These are phyloP conservation scores for Pleomassaria siparia DNA, from an alignment of 2,329 filamentous ascomycete genomes.

Conservation along the genomic window DNA sequence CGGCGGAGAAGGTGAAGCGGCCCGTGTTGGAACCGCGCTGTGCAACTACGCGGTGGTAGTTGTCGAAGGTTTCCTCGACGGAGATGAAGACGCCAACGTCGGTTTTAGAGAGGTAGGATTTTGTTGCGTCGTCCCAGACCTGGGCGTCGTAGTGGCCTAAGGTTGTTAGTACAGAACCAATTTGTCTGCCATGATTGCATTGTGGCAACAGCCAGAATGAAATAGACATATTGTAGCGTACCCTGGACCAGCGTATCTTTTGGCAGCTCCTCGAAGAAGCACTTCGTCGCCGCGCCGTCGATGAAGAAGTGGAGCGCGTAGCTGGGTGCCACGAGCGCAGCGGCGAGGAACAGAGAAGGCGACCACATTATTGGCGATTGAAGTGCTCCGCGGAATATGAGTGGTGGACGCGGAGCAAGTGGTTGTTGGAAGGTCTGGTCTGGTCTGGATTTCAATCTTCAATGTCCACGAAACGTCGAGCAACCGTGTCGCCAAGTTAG, in stretches of 20 bases:
- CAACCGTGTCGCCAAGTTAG: slow-evolving; percentile 22
- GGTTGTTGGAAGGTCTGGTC: too few species aligned
- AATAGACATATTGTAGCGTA: slow-evolving; percentile 42
- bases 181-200: background rate
- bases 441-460: slow-evolving; percentile 17
- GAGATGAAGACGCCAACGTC: slow-evolving; percentile 84
- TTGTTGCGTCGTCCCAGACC: slow-evolving; percentile 73
- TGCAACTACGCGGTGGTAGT: slow-evolving; percentile 92
- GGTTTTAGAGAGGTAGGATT: slow-evolving; percentile 70
- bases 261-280: slow-evolving; percentile 97
- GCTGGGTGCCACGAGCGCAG: slow-evolving; percentile 62
- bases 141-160: slow-evolving; percentile 81
- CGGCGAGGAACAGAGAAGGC: slow-evolving; percentile 63
- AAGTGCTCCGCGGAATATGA: slow-evolving; percentile 19
- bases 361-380: slow-evolving; percentile 35
- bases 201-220: background rate
- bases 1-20: slow-evolving; percentile 93
- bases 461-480: slow-evolving; percentile 22
- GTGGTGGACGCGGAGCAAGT: slow-evolving; percentile 20
- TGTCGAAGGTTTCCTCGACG: slow-evolving; percentile 96
- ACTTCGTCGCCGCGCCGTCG: slow-evolving; percentile 82
- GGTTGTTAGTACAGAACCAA: background rate
- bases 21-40: slow-evolving; percentile 75
- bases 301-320: slow-evolving; percentile 96
- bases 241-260: slow-evolving; percentile 96